These are phyloP conservation scores for Candida saitoana DNA, from an alignment of 805 yeast genomes.

Conservation along the genomic window DNA sequence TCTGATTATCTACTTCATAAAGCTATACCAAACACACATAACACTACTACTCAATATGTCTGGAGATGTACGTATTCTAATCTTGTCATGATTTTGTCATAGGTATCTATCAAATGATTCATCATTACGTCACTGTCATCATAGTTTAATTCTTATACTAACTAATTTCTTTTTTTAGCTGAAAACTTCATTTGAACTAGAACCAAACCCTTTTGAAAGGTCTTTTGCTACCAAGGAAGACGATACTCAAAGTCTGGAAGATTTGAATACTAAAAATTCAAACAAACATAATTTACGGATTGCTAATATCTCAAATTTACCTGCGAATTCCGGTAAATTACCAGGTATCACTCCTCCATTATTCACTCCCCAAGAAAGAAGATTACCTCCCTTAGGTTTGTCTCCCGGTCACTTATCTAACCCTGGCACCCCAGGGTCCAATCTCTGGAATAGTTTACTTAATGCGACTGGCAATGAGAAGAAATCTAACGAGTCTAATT, in stretches of 20 bases:
- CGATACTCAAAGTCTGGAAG: not conserved
- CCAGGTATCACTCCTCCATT: constrained; percentile 46
- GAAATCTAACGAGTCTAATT: constrained; percentile 68
- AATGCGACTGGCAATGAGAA: constrained; percentile 37
- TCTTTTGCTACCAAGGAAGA: constrained; percentile 72
- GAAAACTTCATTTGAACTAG: constrained; percentile 63
- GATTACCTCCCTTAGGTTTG: constrained; percentile 49
- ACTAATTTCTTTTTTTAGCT: constrained; percentile 18
- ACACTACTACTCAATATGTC: too few species aligned
- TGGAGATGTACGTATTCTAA: constrained; percentile 1
- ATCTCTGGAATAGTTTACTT: constrained; percentile 46
- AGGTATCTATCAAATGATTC: not conserved
- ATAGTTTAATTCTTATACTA: constrained; percentile 13
- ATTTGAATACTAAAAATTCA: constrained; percentile 5
- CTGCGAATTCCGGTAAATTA: constrained; percentile 19
- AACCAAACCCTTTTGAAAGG: constrained; percentile 93
- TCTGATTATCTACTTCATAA: too few species aligned
- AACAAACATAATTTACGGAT: constrained; percentile 29
- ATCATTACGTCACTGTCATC: constrained; percentile 5
- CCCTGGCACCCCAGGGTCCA: constrained; percentile 51
- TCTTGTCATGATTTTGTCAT: too few species aligned
- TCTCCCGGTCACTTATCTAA: constrained; percentile 39
- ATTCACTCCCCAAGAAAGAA: constrained; percentile 58
- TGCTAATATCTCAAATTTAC: constrained; percentile 22
- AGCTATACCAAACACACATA: too few species aligned